Evolutionary conservation across 2,329 filamentous ascomycete species (phyloP).

Genomic region (Claviceps pusilla): DNA sequence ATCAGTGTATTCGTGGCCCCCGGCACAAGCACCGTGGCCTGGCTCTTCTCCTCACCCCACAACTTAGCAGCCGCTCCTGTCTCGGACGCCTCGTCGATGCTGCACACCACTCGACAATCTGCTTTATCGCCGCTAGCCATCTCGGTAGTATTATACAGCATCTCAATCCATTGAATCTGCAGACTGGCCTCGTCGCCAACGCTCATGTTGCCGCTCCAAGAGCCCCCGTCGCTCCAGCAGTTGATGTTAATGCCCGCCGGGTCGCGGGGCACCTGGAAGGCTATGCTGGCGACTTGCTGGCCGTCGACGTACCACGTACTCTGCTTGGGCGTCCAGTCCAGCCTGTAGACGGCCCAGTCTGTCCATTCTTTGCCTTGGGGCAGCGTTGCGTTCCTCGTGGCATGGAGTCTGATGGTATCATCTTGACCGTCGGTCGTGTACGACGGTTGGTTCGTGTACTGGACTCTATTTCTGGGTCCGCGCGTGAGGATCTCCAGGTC

Average conservation of each 20-base stretch:
- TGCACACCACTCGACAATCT: slow-evolving; percentile 17
- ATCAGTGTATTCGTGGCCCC: background rate
- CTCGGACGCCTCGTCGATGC: slow-evolving; percentile 19
- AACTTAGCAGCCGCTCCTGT: slow-evolving; percentile 11
- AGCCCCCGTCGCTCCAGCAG: slow-evolving; percentile 45
- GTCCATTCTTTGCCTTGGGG: slow-evolving; percentile 31
- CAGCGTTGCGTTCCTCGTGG: slow-evolving; percentile 33
- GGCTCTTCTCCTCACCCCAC: slow-evolving; percentile 10
- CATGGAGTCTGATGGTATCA: slow-evolving; percentile 27
- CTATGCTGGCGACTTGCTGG: slow-evolving; percentile 33
- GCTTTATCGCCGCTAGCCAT: background rate
- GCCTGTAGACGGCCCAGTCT: slow-evolving; percentile 41
- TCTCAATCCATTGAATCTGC: slow-evolving; percentile 48
- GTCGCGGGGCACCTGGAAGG: slow-evolving; percentile 39
- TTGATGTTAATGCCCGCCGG: slow-evolving; percentile 40
- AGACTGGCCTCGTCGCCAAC: slow-evolving; percentile 33
- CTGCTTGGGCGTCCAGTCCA: slow-evolving; percentile 17
- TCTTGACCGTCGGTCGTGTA: slow-evolving; percentile 15
- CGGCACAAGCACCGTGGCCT: background rate
- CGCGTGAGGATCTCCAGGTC: slow-evolving; percentile 38
- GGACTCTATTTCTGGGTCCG: slow-evolving; percentile 27
- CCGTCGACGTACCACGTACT: slow-evolving; percentile 43
- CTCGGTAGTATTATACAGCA: slow-evolving; percentile 35
- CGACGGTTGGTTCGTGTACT: slow-evolving; percentile 47
- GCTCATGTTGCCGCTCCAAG: slow-evolving; percentile 45